Conservation (phyloP, 768 basidiomycete species). For the Mycena rebaudengoi region DNA sequence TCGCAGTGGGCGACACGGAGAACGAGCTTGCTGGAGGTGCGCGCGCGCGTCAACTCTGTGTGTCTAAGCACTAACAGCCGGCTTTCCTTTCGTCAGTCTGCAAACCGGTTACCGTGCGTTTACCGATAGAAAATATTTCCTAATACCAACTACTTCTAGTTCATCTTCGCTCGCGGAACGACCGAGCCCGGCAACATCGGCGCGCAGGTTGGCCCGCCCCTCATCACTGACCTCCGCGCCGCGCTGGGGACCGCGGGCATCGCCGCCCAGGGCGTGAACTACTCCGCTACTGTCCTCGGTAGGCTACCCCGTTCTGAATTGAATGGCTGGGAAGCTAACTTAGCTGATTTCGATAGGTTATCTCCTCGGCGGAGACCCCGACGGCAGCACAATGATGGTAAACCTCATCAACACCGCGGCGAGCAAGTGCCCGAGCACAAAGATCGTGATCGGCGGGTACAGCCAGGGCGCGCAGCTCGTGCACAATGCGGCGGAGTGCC, state of each 20-base stretch:
- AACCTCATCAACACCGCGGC: conserved; percentile 8
- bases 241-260: background rate
- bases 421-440: background rate
- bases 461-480: conserved; percentile 12
- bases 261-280: conserved; percentile 6
- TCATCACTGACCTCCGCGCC: conserved; percentile 2
- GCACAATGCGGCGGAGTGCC: background rate
- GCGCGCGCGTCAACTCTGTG: background rate
- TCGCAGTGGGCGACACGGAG: no score
- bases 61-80: background rate
- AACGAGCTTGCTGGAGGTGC: background rate
- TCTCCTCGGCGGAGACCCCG: background rate
- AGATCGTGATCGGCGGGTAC: conserved; percentile 9
- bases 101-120: background rate
- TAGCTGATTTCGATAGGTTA: background rate
- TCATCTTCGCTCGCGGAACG: conserved; percentile 11
- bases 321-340: no score
- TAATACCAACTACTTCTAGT: background rate
- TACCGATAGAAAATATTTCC: no score
- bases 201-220: background rate
- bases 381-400: background rate
- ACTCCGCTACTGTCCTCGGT: background rate
- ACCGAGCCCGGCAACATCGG: conserved; percentile 4
- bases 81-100: background rate
- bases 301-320: background rate